Evolutionary conservation across 345 rosid species (phyloP), one percentile per base, ranked within the genome.

Genomic region (Euclidium syriacum): DNA sequence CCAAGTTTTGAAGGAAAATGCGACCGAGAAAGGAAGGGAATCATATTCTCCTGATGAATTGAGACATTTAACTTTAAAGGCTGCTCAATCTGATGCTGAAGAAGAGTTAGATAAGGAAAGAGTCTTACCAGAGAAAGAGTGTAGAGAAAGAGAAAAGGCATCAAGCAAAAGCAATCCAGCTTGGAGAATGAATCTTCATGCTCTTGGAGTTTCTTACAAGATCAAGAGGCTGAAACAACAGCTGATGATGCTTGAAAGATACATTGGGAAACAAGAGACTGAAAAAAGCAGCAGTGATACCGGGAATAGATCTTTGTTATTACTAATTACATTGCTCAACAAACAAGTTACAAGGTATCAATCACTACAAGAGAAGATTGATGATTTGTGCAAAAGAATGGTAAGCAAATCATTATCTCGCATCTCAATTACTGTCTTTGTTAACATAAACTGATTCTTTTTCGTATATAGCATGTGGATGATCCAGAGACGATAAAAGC

Each of bases 141-240:
- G 14, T 47, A 35, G 19, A 23, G 15, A 55, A 43, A 26, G 62
- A 30, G 71, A 44, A 34, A 76, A 40, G 52, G 43, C 57, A 38
- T 55, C 57, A 43, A 30, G 54, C 55, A 66, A 38, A 23, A 62
- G 76, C 59, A 82, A 62, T 59, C 70, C 73, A 42, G 64, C 79
- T 14, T 83, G 86, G 97, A 85, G 84, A 75, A 85, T 85, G 87
- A 95, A 94, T 74, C 81, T 90, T 67, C 91, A 83, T 50, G 97
- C 97, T 58, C 99, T 94, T 14, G 99, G 90, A 63, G 85, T 87
- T 67, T 87, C 95, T 60, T 90, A 77, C 81, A 94, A 94, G 87
- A 81, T 90, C 73, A 94, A 87, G 77, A 87, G 99, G 82, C 74
- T 90, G 52, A 84, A 79, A 78, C 97, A 90, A 75, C 96, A 90